These are phyloP conservation scores for Artemisia annua DNA, from an alignment of 129 eudicot genomes.

Conservation along the genomic window DNA sequence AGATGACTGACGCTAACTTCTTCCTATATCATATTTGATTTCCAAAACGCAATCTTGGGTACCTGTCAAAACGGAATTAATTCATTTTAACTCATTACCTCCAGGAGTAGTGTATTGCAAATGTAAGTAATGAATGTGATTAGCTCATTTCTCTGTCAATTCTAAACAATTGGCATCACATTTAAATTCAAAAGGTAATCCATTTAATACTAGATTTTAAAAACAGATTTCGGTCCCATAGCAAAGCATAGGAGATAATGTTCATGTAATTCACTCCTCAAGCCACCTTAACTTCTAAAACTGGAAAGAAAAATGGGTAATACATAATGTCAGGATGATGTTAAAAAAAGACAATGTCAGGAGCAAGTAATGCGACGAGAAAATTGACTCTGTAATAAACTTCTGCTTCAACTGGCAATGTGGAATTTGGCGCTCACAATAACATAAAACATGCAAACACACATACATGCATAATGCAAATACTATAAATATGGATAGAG, in stretches of 20 bases:
- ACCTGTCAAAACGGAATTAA: background rate
- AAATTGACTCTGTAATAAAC: background rate
- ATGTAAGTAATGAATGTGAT: background rate
- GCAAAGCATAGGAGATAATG: no score
- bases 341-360: no score
- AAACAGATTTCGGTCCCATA: no score
- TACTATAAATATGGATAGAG: background rate
- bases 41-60: background rate
- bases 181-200: background rate
- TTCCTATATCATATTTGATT: background rate
- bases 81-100: background rate
- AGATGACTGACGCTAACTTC: background rate
- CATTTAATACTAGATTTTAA: no score
- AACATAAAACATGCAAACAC: background rate
- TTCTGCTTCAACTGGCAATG: no score
- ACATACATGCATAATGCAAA: background rate
- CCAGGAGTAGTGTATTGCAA: background rate
- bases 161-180: background rate
- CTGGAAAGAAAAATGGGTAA: background rate
- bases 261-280: background rate
- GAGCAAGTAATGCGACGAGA: background rate
- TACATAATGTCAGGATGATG: background rate
- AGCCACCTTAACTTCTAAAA: background rate
- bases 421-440: background rate
- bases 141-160: background rate